Evolutionary conservation across 352 stramenopile species (phyloP).

Genomic region (Phytophthora syringae): DNA sequence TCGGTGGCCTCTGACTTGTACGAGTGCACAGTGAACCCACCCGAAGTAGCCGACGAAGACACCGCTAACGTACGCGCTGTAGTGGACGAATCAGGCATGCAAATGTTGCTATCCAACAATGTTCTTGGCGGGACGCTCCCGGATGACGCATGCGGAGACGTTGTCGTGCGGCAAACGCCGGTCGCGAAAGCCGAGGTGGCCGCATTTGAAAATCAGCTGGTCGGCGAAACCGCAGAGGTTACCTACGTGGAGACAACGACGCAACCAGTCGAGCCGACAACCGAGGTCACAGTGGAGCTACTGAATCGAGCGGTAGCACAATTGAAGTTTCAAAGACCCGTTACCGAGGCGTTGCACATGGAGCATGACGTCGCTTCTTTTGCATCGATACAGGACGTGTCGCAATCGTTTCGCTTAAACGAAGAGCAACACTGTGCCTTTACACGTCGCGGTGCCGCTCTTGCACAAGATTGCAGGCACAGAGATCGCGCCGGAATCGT

Average conservation of each 20-base stretch:
- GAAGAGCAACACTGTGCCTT: constrained; percentile 3
- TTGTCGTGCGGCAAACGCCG: not conserved
- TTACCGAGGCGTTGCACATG: not conserved
- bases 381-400: constrained; percentile 5
- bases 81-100: constrained; percentile 1
- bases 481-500: not conserved
- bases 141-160: constrained; percentile 1
- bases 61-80: not conserved
- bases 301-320: not conserved
- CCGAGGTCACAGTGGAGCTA: not conserved
- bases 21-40: not conserved
- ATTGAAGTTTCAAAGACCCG: not conserved
- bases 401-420: not conserved
- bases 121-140: not conserved
- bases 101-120: constrained; percentile 2
- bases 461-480: constrained; percentile 7
- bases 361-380: not conserved
- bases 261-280: not conserved
- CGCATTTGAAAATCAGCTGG: not conserved
- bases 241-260: not conserved
- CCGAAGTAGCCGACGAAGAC: constrained; percentile 1
- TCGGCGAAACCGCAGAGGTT: not conserved
- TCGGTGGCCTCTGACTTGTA: not conserved
- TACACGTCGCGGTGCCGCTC: constrained; percentile 5
- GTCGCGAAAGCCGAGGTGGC: not conserved